These are phyloP conservation scores for Claviceps fusiformis DNA, from an alignment of 2,329 filamentous ascomycete species.

Conservation along the genomic window DNA sequence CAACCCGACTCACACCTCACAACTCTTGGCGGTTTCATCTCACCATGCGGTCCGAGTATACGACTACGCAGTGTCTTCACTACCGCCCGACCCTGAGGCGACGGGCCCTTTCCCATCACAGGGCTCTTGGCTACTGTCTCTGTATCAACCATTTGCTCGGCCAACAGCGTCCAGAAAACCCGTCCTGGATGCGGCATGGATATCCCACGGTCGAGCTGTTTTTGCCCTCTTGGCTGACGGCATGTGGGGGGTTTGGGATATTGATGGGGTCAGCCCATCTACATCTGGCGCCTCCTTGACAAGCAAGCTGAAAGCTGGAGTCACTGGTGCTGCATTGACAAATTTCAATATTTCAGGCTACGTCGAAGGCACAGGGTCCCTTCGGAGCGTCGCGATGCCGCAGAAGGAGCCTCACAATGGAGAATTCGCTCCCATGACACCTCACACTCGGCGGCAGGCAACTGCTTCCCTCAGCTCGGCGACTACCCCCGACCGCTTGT, in stretches of 20 bases:
- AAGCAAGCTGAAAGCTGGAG: slow-evolving; percentile 35
- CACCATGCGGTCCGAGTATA: slow-evolving; percentile 47
- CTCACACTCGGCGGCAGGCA: slow-evolving; percentile 43
- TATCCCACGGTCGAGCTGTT: slow-evolving; percentile 45
- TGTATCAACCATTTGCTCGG: slow-evolving; percentile 43
- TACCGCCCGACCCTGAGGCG: slow-evolving; percentile 36
- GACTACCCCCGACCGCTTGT: slow-evolving; percentile 35
- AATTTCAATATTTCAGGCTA: slow-evolving; percentile 44
- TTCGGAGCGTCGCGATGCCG: slow-evolving; percentile 28
- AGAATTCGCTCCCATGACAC: slow-evolving; percentile 52
- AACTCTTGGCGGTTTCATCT: slow-evolving; percentile 43
- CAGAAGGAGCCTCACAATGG: slow-evolving; percentile 24
- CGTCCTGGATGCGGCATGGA: slow-evolving; percentile 50
- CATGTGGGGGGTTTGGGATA: slow-evolving; percentile 56
- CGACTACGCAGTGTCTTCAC: slow-evolving; percentile 41
- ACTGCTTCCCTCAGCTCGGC: slow-evolving; percentile 29
- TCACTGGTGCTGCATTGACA: slow-evolving; percentile 44
- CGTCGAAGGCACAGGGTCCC: slow-evolving; percentile 44
- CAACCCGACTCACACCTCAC: slow-evolving; percentile 44
- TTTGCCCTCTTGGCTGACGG: slow-evolving; percentile 47
- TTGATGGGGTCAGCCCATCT: slow-evolving; percentile 42
- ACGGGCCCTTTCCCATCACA: slow-evolving; percentile 39
- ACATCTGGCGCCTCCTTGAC: slow-evolving; percentile 28
- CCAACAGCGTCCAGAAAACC: slow-evolving; percentile 39
- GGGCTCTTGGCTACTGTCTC: slow-evolving; percentile 50